These are phyloP conservation scores for Leavenworthia alabamica DNA, from an alignment of 345 rosid genomes.

Conservation along the genomic window DNA sequence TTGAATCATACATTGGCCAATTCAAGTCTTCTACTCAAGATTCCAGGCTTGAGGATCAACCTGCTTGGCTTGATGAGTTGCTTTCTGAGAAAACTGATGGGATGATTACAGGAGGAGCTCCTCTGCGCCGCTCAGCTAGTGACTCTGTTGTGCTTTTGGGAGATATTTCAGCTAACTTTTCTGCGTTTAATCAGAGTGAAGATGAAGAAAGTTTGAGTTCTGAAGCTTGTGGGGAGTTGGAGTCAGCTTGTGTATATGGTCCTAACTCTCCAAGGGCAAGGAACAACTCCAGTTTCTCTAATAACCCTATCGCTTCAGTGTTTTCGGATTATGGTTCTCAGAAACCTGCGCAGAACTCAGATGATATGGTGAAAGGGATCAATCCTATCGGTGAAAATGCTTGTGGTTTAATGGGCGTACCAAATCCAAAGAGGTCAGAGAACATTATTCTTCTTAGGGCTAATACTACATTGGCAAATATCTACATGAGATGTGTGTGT, in stretches of 20 bases:
- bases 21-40: constrained; percentile 44
- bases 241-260: constrained; percentile 60
- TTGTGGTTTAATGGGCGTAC: constrained; percentile 24
- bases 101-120: constrained; percentile 33
- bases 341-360: constrained; percentile 37
- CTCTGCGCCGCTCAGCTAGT: constrained; percentile 63
- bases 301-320: constrained; percentile 53
- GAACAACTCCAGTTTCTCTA: constrained; percentile 39
- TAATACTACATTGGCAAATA: neutral
- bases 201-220: constrained; percentile 32
- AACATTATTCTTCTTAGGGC: neutral
- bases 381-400: constrained; percentile 26
- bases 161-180: constrained; percentile 37
- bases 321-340: constrained; percentile 47
- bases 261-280: constrained; percentile 72
- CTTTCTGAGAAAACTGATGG: constrained; percentile 34
- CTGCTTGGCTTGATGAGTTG: constrained; percentile 63
- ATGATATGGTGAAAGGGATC: constrained; percentile 37
- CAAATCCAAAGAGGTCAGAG: constrained; percentile 48
- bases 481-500: neutral
- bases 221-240: constrained; percentile 41
- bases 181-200: constrained; percentile 32
- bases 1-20: constrained; percentile 27
- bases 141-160: constrained; percentile 56
- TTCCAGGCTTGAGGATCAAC: constrained; percentile 48